Evolutionary conservation across 768 basidiomycete species (phyloP).

Genomic region (Mycena leptocephala): DNA sequence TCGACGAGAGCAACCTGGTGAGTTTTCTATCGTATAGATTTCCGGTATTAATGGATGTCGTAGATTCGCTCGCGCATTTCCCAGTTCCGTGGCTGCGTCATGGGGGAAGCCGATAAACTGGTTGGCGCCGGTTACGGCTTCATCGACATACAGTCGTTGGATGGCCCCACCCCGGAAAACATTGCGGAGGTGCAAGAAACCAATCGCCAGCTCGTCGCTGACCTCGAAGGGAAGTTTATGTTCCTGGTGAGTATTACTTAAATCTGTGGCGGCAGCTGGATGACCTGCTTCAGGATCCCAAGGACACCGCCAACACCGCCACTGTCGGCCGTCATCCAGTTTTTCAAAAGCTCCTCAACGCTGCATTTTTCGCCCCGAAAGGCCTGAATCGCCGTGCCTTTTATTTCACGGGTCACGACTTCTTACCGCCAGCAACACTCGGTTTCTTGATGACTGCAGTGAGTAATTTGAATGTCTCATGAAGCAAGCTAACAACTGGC

Average conservation of each 20-base stretch:
- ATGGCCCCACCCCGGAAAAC: neutral
- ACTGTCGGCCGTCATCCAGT: neutral
- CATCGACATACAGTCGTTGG: neutral
- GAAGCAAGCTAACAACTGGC: too few species aligned
- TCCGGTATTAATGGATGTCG: neutral
- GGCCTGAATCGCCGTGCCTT: neutral
- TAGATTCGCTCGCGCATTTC: neutral
- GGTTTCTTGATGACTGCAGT: neutral
- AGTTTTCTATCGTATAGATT: neutral
- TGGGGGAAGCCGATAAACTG: neutral
- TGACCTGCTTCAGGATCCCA: neutral
- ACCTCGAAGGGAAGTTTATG: neutral
- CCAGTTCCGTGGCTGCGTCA: neutral
- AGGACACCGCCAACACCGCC: neutral
- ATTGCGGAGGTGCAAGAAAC: neutral
- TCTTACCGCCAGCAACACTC: neutral
- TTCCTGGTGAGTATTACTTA: neutral
- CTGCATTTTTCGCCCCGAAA: neutral
- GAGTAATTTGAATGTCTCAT: neutral
- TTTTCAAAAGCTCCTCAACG: neutral
- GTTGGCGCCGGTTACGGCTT: neutral
- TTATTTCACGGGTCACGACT: neutral
- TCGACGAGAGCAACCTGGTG: neutral
- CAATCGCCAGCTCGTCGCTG: neutral
- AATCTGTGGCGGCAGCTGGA: neutral